A percentile compares a stretch with the other conserved stretches of the same genome.
These are phyloP conservation scores for Aspergillus quadrilineatus DNA, from an alignment of 2,329 filamentous ascomycete genomes.

Conservation along the genomic window DNA sequence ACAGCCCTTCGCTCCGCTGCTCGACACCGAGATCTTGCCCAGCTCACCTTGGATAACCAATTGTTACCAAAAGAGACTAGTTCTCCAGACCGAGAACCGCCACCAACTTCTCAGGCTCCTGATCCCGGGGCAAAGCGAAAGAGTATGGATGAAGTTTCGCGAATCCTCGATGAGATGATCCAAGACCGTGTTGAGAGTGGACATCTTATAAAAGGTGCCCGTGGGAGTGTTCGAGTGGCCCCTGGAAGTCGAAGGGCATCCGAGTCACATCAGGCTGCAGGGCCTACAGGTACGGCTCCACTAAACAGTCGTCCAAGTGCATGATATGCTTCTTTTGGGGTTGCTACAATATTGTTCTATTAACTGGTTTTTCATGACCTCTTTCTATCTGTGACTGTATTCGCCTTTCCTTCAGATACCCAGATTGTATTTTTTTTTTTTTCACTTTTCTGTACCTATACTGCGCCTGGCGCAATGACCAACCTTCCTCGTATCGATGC, in stretches of 20 bases:
- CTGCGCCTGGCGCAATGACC: neutral
- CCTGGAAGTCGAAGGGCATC: conserved; percentile 40
- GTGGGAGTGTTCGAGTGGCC: conserved; percentile 65
- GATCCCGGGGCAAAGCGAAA: conserved; percentile 49
- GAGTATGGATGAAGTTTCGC: conserved; percentile 88
- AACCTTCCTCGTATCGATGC: neutral
- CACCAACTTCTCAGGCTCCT: neutral
- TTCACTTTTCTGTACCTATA: neutral
- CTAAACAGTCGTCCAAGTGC: neutral
- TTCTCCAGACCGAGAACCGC: conserved; percentile 29
- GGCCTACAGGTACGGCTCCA: conserved; percentile 3
- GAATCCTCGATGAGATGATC: conserved; percentile 95
- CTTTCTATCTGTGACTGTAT: conserved; percentile 9
- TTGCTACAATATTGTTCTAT: conserved; percentile 10
- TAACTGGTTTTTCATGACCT: neutral
- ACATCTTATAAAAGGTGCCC: conserved; percentile 64
- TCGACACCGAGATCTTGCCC: conserved; percentile 79
- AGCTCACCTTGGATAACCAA: conserved; percentile 49
- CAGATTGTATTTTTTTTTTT: conserved; percentile 27
- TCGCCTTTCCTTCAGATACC: conserved; percentile 21
- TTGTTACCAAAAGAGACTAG: conserved; percentile 23
- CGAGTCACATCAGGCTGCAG: conserved; percentile 24
- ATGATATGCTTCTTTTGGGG: neutral
- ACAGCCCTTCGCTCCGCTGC: conserved; percentile 80
- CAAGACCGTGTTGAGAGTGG: conserved; percentile 79